phyloP scores from a whole-genome alignment of 2,329 filamentous ascomycete species.

The Diaporthe capsici region DNA sequence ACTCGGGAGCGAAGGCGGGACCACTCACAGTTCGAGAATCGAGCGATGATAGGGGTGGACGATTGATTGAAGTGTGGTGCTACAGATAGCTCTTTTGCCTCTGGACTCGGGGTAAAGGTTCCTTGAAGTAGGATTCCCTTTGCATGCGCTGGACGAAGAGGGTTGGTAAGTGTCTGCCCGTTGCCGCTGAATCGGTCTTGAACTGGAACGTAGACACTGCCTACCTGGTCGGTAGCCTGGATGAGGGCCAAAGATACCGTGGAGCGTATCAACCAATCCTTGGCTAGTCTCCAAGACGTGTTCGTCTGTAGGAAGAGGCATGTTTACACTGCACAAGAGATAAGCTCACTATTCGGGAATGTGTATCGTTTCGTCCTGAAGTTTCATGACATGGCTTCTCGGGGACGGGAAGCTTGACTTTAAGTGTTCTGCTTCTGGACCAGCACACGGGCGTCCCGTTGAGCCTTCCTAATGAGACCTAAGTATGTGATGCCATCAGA shows the following conservation, averaged over 20 bases:
- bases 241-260: slow-evolving; percentile 56
- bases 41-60: slow-evolving; percentile 61
- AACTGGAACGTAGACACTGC: not conserved
- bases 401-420: not conserved
- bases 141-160: slow-evolving; percentile 59
- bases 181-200: too few relatives aligned
- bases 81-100: slow-evolving; percentile 59
- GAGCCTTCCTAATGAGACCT: not conserved
- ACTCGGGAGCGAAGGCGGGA: not conserved
- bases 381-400: not conserved
- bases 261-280: slow-evolving; percentile 53
- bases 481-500: not conserved
- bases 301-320: slow-evolving; percentile 61
- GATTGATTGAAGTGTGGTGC: slow-evolving; percentile 63
- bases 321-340: slow-evolving; percentile 43
- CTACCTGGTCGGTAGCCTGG: slow-evolving; percentile 57
- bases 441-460: not conserved
- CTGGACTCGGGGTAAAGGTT: slow-evolving; percentile 63
- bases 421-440: not conserved
- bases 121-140: slow-evolving; percentile 66
- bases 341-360: not conserved
- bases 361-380: not conserved
- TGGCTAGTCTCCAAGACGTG: slow-evolving; percentile 54
- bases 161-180: not conserved
- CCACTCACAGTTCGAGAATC: slow-evolving; percentile 60